Conservation (phyloP, 2,329 filamentous ascomycete species). For the Chaetothyriales sp. region DNA sequence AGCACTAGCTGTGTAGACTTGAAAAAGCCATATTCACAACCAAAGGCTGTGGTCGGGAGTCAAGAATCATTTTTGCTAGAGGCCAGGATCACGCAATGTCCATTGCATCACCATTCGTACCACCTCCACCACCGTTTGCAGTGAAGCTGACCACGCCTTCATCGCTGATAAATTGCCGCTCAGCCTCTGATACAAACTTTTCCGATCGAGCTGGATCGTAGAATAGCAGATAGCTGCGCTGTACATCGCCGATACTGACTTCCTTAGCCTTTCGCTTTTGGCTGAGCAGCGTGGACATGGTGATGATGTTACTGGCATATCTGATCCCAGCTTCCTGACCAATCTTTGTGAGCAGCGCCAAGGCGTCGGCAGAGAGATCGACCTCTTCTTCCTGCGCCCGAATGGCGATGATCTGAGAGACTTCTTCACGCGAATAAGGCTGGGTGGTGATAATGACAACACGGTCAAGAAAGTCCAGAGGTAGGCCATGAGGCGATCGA, state of each 20-base stretch:
- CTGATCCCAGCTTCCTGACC: constrained; percentile 80
- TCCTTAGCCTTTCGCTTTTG: constrained; percentile 75
- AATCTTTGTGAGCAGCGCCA: constrained; percentile 89
- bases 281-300: constrained; percentile 73
- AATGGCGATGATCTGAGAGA: constrained; percentile 82
- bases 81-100: constrained; percentile 40
- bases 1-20: background rate
- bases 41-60: background rate
- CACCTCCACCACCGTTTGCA: constrained; percentile 24
- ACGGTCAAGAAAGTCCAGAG: constrained; percentile 88
- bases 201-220: constrained; percentile 80
- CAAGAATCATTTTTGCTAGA: background rate
- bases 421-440: constrained; percentile 65
- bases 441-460: constrained; percentile 94
- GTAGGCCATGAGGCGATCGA: constrained; percentile 80
- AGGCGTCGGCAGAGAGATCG: constrained; percentile 73
- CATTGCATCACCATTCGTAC: constrained; percentile 50
- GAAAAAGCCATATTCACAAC: background rate
- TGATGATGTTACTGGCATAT: constrained; percentile 97
- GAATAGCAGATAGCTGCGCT: constrained; percentile 86
- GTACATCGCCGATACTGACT: constrained; percentile 73
- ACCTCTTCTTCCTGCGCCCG: constrained; percentile 92
- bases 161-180: constrained; percentile 84
- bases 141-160: constrained; percentile 63
- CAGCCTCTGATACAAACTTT: constrained; percentile 76